Base-by-base conservation (phyloP, 805 yeast genomes). In the Ascoidea asiatica region DNA sequence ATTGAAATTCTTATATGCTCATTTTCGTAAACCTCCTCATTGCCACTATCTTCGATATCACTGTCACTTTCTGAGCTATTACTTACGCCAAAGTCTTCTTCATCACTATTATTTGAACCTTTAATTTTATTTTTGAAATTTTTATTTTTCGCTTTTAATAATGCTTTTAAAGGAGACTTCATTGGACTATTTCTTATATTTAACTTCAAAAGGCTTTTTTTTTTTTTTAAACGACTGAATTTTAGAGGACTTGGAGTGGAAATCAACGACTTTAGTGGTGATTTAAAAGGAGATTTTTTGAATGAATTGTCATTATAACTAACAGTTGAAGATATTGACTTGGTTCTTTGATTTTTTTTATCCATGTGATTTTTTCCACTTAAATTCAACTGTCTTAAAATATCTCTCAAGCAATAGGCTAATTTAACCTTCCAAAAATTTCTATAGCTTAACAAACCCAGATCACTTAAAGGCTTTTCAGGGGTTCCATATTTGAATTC, bases 401-500 rank as follows among this genome's bases (percentile, higher is more conserved):
- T 42, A 18, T 53, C 51, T 37, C 50, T 50, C 19, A 82, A 61
- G 39, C 65, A 67, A 38, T 62, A 68, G 7, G 92, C 72, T 5
- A 87, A 63, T 4, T 80, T 67, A 1, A 76, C 63, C 52, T 74
- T 80, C 97, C 97, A 92, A 60, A 83, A 90, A 53, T 78, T 83
- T 49, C 94, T 66, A 60, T 90, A 92, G 48, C 96, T 83, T 23
- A 83, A 61, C 43, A 88, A 63, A 0, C 98, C 98, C 44, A 90
- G 64, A 50, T 83, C 89, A 52, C 92, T 81, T 46, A 90, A 67
- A 0, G 98, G 98, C 56, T 89, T 90, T 55, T 92, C 98, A 0
- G 98, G 98, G 0, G 97, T 84, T 0, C 97, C 98, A 45, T 73
- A 72, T 50, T 79, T 81, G 52, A 72, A 77, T 57, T 90, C 97